Base-by-base conservation (phyloP, 768 basidiomycete genomes). In the Termitomyces sp. region DNA sequence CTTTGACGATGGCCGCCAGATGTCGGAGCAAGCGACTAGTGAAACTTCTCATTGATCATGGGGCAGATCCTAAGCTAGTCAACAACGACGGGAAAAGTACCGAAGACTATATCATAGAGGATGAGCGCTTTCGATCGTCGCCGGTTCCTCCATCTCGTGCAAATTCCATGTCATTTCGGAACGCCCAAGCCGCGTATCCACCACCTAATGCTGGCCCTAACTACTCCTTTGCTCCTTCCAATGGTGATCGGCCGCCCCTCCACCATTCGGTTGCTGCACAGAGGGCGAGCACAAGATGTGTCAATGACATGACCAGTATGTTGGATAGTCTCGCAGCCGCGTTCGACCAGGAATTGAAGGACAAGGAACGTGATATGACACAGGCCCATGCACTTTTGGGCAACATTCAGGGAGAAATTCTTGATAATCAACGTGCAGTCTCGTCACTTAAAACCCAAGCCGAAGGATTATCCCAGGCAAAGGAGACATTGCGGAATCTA, bases 91-190 rank as follows among this genome's bases (percentile, higher is more conserved):
- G 93, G 47, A 98, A 98, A 76, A 95, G 88, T 58, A 91, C 97
- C 2, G 96, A 99, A 73, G 97, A 98, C 69, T 99, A 98, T 67
- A 98, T 99, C 61, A 81, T 99, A 35, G 97, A 99, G 70, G 97
- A 99, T 68, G 97, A 98, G 71, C 85, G 95, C 47, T 98, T 98
- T 75, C 83, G 96, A 38, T 90, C 92, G 1, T 96, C 94, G 7
- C 95, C 95, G 2, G 82, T 85, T 0, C 87, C 92, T 7, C 81
- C 85, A 12, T 86, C 90, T 9, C 82, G 89, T 47, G 73, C 78
- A 21, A 69, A 79, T 25, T 73, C 81, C 19, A 87, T 90, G 86
- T 86, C 87, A 10, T 90, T 83, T 70, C 82, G 90, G 54, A 88
- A 87, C 58, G 77, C 83, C 0, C 87, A 89, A 56, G 84, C 79